Base-by-base conservation (phyloP, 2,329 filamentous ascomycete genomes). In the Daldinia eschscholtzii region DNA sequence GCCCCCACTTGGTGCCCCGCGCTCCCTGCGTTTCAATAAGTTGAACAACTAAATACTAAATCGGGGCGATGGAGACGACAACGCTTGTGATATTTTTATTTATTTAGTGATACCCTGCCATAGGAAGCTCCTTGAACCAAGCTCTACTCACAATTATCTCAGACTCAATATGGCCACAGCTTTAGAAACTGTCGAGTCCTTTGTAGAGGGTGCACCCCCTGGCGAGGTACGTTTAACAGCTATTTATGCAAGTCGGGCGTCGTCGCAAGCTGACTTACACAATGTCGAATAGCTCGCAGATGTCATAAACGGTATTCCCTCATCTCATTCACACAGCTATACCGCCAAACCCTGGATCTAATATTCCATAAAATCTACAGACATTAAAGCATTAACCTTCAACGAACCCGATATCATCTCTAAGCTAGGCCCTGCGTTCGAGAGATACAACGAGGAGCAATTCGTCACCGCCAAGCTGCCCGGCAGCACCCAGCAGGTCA, bases 361-460 rank as follows among this genome's bases (percentile, higher is more conserved):
- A 68, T 42, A 20, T 12, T 18, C 28, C n/a, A 50, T 50, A 9
- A 12, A 20, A 48, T 44, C 56, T 67, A 70, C 80, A 97, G 96
- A 97, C 79, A 97, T 99, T 85, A 97, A 97, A 81, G 86, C 89
- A 57, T 86, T 99, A 48, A 93, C 94, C 18, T 84, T 88, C 70
- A 89, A 92, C 74, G 89, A 89, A 46, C 88, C 90, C 41, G 83
- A 86, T 62, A 84, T 96, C 69, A 83, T 94, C 62, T 83, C 89
- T 67, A 89, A 92, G 71, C 91, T 98, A 60, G 88, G 86, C 6
- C 92, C 94, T 0, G 94, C 96, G 0, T 97, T 97, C 80, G 86
- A 94, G 82, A 93, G 92, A 81, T 98, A 99, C 87, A 98, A 98
- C 76, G 95, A 99, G 82, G 92, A 94, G 81, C 96, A 99, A 81